Percentiles rank a stretch among this genome's conserved stretches.
Conservation (phyloP, 2,329 filamentous ascomycete genomes). For the Simplicillium aogashimaense region DNA sequence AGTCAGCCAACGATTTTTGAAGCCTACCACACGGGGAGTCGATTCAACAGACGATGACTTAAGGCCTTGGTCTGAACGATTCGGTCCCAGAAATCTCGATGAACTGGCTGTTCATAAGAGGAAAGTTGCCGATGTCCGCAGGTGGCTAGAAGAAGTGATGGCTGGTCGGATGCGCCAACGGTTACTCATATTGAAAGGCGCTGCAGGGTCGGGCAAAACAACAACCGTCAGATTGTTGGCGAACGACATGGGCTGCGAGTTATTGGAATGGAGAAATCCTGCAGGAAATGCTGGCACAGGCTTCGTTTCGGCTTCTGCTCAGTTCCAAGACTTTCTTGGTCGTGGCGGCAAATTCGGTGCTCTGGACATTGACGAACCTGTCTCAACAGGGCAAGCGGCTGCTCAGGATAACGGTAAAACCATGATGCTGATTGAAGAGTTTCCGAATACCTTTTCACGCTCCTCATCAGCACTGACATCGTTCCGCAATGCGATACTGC, state of each 20-base stretch:
- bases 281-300: conserved; percentile 48
- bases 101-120: conserved; percentile 92
- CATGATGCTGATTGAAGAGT: conserved; percentile 71
- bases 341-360: conserved; percentile 72
- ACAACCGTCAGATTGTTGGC: conserved; percentile 74
- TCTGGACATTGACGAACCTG: conserved; percentile 38
- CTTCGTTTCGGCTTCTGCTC: conserved; percentile 60
- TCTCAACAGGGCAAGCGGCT: conserved; percentile 9
- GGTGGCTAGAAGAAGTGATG: conserved; percentile 72
- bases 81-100: conserved; percentile 62
- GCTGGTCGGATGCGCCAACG: conserved; percentile 56
- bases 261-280: conserved; percentile 90
- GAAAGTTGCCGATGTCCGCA: conserved; percentile 78
- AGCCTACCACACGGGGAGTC: conserved; percentile 23
- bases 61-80: conserved; percentile 82
- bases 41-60: conserved; percentile 38
- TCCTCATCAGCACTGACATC: conserved; percentile 54
- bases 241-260: conserved; percentile 62
- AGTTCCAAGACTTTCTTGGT: conserved; percentile 88
- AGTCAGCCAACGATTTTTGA: conserved; percentile 41
- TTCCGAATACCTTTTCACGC: conserved; percentile 64
- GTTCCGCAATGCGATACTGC: conserved; percentile 66
- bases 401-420: conserved; percentile 23
- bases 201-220: conserved; percentile 88
- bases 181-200: conserved; percentile 76